Evolutionary conservation across 306 rosid species (phyloP), one percentile per base, ranked within the genome.

Genomic region (Sesbania bispinosa): DNA sequence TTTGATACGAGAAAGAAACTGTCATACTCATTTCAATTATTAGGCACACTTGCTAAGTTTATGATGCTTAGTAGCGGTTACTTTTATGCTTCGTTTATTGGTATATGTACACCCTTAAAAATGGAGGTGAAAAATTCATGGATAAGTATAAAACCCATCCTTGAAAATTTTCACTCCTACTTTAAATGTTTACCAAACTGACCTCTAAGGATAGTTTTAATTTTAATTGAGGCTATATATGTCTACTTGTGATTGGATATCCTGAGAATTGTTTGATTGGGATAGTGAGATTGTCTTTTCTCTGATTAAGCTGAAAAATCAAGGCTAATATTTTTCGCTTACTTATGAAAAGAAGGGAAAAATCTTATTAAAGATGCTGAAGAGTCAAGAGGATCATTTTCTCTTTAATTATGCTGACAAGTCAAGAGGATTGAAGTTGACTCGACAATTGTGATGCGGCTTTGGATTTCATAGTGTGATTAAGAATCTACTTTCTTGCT

Each of bases 31-130:
- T 16, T 23, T 42, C 16, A 47, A 52, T 47, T 33, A 10, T 10
- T 59, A 20, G 15, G 18, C 18, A 3, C 58, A 57, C 18, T 7
- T 33, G 29, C 71, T 74, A 39, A 26, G 47, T 23, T 16, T 38
- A 54, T 54, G 69, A 42, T 66, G 52, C 14, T 58, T 66, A 48
- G 23, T 67, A 63, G 77, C 18, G 52, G 27, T 54, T 54, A 33
- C 42, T 6, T 54, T 2, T 3, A 45, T 1, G 41, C n/a, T 55
- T 45, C 29, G 1, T 35, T 9, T 33, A 9, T 46, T 16, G 21
- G 11, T 46, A 16, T 16, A 16, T 16, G 24, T 1, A 58, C 24
- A 30, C 43, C 64, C 43, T 16, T 32, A 1, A 33, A 7, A 30
- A 52, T 0, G 7, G 64, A n/a, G 24, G 43, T 29, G 43, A 58